These are phyloP conservation scores for Pyricularia sp. DNA, from an alignment of 2,329 filamentous ascomycete genomes.

Conservation along the genomic window DNA sequence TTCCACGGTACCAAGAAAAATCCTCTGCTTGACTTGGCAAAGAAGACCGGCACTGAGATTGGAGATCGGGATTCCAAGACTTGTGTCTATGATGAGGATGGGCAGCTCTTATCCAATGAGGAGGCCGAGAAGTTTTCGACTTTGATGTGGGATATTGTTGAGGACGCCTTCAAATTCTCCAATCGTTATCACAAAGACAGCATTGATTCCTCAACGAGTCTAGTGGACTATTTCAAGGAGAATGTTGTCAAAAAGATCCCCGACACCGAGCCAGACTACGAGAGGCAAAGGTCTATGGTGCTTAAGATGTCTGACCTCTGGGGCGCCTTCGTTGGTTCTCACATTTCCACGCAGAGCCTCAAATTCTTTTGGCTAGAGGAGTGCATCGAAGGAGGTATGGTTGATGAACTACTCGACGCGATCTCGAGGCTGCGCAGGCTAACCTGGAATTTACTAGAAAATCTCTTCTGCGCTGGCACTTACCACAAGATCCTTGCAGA, in stretches of 20 bases:
- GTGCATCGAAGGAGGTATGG: slow-evolving; percentile 55
- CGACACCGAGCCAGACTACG: slow-evolving; percentile 25
- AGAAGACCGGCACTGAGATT: slow-evolving; percentile 40
- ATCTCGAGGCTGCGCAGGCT: not conserved
- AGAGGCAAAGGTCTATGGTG: slow-evolving; percentile 27
- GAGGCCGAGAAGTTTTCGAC: slow-evolving; percentile 35
- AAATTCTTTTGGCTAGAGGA: slow-evolving; percentile 71
- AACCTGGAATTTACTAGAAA: slow-evolving; percentile 26
- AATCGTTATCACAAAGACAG: slow-evolving; percentile 41
- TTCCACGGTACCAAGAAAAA: slow-evolving; percentile 63
- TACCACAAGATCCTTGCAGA: slow-evolving; percentile 44
- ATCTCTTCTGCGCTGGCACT: slow-evolving; percentile 46
- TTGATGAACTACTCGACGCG: slow-evolving; percentile 16
- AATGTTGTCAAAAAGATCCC: slow-evolving; percentile 32
- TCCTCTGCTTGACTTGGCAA: slow-evolving; percentile 54
- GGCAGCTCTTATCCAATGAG: slow-evolving; percentile 31
- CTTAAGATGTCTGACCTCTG: slow-evolving; percentile 49
- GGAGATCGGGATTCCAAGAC: slow-evolving; percentile 38
- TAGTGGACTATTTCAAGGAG: slow-evolving; percentile 6
- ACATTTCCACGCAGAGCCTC: slow-evolving; percentile 51
- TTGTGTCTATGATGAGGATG: slow-evolving; percentile 43
- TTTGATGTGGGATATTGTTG: slow-evolving; percentile 55
- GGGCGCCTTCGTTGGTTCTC: slow-evolving; percentile 58
- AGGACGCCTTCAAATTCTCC: slow-evolving; percentile 53
- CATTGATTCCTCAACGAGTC: slow-evolving; percentile 13